Base-by-base conservation (phyloP, 768 basidiomycete genomes). In the Gelatoporia subvermispora region DNA sequence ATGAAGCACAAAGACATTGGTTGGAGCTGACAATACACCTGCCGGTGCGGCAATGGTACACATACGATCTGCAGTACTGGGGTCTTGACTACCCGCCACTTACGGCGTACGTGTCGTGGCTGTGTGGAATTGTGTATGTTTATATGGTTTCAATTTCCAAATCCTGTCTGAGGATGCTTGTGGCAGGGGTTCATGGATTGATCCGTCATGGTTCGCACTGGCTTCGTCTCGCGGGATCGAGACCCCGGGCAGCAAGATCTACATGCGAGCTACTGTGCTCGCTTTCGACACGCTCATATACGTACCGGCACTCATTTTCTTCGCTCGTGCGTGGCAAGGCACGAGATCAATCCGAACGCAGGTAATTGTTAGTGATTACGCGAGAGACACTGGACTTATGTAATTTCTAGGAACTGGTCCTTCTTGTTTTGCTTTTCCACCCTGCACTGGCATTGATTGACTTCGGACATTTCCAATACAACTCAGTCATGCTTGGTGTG, bases 401-500 rank as follows among this genome's bases (percentile, higher is more conserved):
- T 11, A 24, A 9, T 28, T 34, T 11, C 23, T 43, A 87, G 85
- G 75, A 87, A 65, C 61, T 79, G 20, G 85, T 88, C 1, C 63
- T 93, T 4, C 56, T 90, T 20, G 82, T 79, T 3, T 68, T 95
- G 10, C 68, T 95, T 15, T 73, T 93, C 13, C 90, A 93, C 60
- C 95, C 95, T 2, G 82, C 87, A 0, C 68, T 96, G 25, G 68
- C 93, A 8, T 69, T 96, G 17, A 77, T 95, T 45, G 95, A 96
- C 67, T 88, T 85, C 62, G 93, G 95, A 0, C 93, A 97, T 63
- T 95, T 95, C 59, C 93, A 98, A 67, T 96, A 93, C 64, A 97
- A 96, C 62, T 87, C 88, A 2, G 79, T 94, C 54, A 93, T 95
- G 89, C 82, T 97, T 41, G 94, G 88, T 79, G 59, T 57, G 70